Conservation (phyloP, 768 basidiomycete species). For the Suillus paluster region DNA sequence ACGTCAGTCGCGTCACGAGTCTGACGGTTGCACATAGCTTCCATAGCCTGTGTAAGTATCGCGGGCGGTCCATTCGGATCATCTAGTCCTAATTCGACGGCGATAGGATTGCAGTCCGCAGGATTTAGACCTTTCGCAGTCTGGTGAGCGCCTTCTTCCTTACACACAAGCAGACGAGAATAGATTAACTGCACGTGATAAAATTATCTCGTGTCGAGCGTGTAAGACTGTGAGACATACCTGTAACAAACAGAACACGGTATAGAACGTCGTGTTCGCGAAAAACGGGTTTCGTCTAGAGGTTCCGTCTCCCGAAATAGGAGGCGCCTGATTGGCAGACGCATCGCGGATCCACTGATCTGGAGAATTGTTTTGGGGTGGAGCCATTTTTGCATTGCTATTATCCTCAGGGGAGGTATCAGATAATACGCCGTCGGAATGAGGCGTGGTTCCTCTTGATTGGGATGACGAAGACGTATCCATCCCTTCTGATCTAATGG, state of each 20-base stretch:
- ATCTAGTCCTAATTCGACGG: conserved; percentile 82
- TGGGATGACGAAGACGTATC: conserved; percentile 36
- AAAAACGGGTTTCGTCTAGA: conserved; percentile 71
- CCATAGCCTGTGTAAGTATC: conserved; percentile 66
- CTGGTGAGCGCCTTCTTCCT: conserved; percentile 74
- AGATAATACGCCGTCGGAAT: conserved; percentile 9
- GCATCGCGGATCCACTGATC: conserved; percentile 69
- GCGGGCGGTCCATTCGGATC: conserved; percentile 79
- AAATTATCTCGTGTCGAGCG: conserved; percentile 11
- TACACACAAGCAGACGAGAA: conserved; percentile 84
- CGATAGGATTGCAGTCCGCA: conserved; percentile 77
- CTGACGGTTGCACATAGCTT: conserved; percentile 51
- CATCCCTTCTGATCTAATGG: conserved; percentile 33
- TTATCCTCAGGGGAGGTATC: conserved; percentile 9
- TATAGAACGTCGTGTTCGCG: conserved; percentile 92
- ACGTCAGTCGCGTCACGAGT: conserved; percentile 58
- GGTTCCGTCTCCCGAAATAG: conserved; percentile 31
- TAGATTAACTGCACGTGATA: conserved; percentile 73
- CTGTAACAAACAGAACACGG: conserved; percentile 86
- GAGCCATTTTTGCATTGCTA: background rate
- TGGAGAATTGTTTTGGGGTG: conserved; percentile 24
- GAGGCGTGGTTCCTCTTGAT: conserved; percentile 15
- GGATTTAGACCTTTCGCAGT: conserved; percentile 69
- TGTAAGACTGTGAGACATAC: conserved; percentile 39
- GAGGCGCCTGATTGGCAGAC: conserved; percentile 27